These are phyloP conservation scores for Cryptosporidium andersoni DNA, from an alignment of 169 alveolate genomes.

Conservation along the genomic window DNA sequence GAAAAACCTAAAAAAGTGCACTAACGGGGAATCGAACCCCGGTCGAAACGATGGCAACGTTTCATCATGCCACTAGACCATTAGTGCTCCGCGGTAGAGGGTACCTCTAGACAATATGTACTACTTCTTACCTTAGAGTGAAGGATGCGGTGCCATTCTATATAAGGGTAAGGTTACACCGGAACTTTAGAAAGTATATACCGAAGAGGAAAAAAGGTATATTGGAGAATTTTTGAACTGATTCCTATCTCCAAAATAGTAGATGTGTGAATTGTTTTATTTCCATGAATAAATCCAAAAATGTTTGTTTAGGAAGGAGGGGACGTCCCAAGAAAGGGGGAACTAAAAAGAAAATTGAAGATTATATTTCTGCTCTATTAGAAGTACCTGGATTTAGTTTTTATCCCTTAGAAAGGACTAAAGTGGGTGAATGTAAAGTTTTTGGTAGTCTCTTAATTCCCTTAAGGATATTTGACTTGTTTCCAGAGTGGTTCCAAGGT, in stretches of 20 bases:
- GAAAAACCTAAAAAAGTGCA: slow-evolving; percentile 72
- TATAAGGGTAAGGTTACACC: background rate
- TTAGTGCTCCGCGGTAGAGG: too few relatives aligned
- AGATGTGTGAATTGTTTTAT: background rate
- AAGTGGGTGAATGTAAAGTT: background rate
- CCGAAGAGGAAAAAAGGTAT: background rate
- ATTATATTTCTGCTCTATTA: slow-evolving; percentile 25
- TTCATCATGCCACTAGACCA: slow-evolving; percentile 85
- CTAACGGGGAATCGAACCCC: slow-evolving; percentile 89
- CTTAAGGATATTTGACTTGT: background rate
- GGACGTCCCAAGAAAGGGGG: slow-evolving; percentile 60
- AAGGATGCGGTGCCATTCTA: too few relatives aligned
- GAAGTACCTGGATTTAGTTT: slow-evolving; percentile 47
- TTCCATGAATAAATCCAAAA: slow-evolving; percentile 22
- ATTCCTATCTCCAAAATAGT: background rate
- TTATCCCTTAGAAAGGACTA: slow-evolving; percentile 14
- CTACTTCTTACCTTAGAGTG: too few relatives aligned
- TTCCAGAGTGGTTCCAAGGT: too few relatives aligned
- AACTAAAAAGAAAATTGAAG: slow-evolving; percentile 4
- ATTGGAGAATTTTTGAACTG: background rate
- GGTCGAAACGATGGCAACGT: slow-evolving; percentile 87
- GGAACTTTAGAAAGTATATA: background rate
- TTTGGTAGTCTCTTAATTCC: background rate
- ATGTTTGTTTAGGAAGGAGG: slow-evolving; percentile 64
- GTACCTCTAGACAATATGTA: too few relatives aligned